Evolutionary conservation across 2,329 filamentous ascomycete genomes (phyloP).

Genomic region (Fusarium albidum): DNA sequence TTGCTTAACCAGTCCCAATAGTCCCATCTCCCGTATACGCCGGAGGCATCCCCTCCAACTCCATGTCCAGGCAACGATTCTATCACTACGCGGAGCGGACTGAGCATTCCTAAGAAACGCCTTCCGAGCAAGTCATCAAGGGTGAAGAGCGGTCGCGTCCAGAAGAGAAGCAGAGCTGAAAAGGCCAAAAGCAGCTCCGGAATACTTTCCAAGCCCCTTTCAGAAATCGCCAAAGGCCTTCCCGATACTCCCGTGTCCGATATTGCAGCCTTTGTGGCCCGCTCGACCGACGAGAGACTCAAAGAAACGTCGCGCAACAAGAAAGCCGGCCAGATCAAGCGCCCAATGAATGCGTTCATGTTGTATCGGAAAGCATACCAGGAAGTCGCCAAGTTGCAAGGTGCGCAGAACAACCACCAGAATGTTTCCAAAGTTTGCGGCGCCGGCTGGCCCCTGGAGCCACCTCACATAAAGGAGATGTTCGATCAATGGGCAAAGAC

Average conservation of each 20-base stretch:
- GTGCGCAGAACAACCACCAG: slow-evolving; percentile 90
- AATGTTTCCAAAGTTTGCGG: slow-evolving; percentile 89
- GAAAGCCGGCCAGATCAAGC: slow-evolving; percentile 80
- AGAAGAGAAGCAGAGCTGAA: slow-evolving; percentile 44
- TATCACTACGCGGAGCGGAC: slow-evolving; percentile 50
- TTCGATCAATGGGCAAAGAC: slow-evolving; percentile 82
- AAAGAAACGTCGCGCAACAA: slow-evolving; percentile 71
- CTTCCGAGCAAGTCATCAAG: slow-evolving; percentile 13
- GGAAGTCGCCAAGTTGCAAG: slow-evolving; percentile 83
- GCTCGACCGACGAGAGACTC: slow-evolving; percentile 70
- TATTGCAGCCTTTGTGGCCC: slow-evolving; percentile 81
- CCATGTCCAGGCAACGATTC: slow-evolving; percentile 28
- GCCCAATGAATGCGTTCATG: slow-evolving; percentile 99
- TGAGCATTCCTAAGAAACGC: slow-evolving; percentile 40
- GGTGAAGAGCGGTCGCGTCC: slow-evolving; percentile 33
- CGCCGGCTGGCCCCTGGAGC: slow-evolving; percentile 84
- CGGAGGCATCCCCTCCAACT: slow-evolving; percentile 60
- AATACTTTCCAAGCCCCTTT: slow-evolving; percentile 72
- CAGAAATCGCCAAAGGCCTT: slow-evolving; percentile 71
- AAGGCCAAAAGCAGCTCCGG: slow-evolving; percentile 46
- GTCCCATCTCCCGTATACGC: slow-evolving; percentile 47
- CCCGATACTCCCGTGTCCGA: slow-evolving; percentile 72
- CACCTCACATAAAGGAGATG: slow-evolving; percentile 73
- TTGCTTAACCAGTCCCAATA: slow-evolving; percentile 16
- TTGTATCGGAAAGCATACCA: slow-evolving; percentile 94